A percentile compares a stretch with the other conserved stretches of the same genome.
phyloP scores from a whole-genome alignment of 202 grass and related monocot genomes.

The Zizania palustris region DNA sequence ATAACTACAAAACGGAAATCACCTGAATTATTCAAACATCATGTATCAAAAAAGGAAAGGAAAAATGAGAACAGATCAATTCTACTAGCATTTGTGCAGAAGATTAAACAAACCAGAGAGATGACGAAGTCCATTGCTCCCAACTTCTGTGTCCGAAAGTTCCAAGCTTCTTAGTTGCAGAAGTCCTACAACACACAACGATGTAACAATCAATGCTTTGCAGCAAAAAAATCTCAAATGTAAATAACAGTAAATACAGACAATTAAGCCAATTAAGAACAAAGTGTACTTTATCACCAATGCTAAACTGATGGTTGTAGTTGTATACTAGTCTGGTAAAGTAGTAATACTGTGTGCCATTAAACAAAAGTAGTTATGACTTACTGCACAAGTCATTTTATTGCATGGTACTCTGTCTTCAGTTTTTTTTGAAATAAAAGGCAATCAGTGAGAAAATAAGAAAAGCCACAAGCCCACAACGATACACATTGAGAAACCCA shows the following conservation, averaged over 20 bases:
- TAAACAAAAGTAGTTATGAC: conserved; percentile 7
- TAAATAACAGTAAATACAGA: not conserved
- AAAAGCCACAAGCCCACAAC: not conserved
- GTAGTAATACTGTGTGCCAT: not conserved
- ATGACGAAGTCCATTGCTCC: conserved; percentile 84
- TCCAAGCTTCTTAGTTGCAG: conserved; percentile 74
- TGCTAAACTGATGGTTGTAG: conserved; percentile 4
- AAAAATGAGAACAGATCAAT: not conserved
- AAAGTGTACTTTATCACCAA: conserved; percentile 2
- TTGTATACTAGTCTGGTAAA: not conserved
- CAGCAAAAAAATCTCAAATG: not conserved
- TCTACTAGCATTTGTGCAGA: conserved; percentile 32
- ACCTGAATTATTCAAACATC: not conserved
- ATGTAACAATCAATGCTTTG: conserved; percentile 31
- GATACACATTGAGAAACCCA: conserved; percentile 28
- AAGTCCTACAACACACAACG: conserved; percentile 57
- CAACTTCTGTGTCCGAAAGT: conserved; percentile 86
- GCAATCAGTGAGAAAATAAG: not conserved
- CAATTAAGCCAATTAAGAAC: not conserved
- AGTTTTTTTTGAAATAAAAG: conserved; percentile 7
- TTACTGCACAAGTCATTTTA: not conserved
- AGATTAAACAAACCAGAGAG: conserved; percentile 71
- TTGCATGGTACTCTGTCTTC: not conserved
- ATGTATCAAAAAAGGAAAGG: conserved; percentile 1
- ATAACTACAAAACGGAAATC: conserved; percentile 5